Base-by-base conservation (phyloP, 148 eudicot species). In the Silene uniflora region DNA sequence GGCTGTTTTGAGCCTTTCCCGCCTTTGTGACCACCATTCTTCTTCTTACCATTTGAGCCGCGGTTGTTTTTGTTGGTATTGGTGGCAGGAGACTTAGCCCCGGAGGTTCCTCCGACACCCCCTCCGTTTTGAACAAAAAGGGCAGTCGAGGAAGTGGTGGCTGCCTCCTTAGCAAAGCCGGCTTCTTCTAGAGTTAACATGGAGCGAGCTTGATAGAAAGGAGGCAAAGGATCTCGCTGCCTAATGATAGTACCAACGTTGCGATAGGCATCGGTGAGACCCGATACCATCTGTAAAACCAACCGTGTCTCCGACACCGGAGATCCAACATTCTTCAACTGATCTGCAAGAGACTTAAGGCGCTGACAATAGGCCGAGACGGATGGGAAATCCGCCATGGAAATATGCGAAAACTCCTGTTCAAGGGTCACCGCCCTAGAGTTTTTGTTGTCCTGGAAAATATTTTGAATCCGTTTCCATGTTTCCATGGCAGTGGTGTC, bases 351-450 rank as follows among this genome's bases (percentile, higher is more conserved):
- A 4, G 65, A 62, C 27, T 21, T 19, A 21, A 62, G 65, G 2
- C 65, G 65, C 65, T 62, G 25, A 62, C 65, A 62, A 62, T 62
- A 62, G 7, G 65, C 27, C 27, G 65, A 62, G 65, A 12, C 65
- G 24, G 65, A 62, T 5, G 65, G 13, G 27, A 62, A 62, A 22
- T 62, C 27, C 3, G 65, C 65, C 65, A 21, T 62, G 52, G 52
- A 6, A 47, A 47, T 47, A 12, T 47, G 7, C 6, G 52, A 47
- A 12, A 47, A 47, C 1, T 47, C 52, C 8, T 47, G 52, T 7
- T 47, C 52, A 47, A 47, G 52, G 52, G 52, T 47, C 12, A 47
- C 65, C 2, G 27, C 65, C 29, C 65, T 21, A 22, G 0, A 62
- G 27, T 21, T 21, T 62, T 62, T 21, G 27, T 62, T 62, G 27